These are phyloP conservation scores for Chaetoceros muelleri DNA, from an alignment of 108 stramenopile genomes.

Conservation along the genomic window DNA sequence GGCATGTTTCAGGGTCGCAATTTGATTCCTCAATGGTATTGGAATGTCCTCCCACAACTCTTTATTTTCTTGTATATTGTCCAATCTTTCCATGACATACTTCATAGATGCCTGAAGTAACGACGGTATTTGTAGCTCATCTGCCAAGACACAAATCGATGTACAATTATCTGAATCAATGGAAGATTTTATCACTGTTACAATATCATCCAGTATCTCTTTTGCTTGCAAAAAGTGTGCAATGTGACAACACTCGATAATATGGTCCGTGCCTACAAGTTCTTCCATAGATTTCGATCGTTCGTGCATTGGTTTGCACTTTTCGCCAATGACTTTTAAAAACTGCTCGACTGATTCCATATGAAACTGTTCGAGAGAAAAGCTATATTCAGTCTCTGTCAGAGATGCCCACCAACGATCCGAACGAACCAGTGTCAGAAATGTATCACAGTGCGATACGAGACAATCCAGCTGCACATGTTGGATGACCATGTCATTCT, in stretches of 20 bases:
- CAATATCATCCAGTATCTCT: background rate
- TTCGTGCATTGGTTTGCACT: too few species aligned
- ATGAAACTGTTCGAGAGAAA: background rate
- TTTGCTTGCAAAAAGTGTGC: background rate
- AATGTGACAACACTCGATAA: background rate
- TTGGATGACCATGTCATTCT: background rate
- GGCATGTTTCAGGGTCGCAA: conserved; percentile 31
- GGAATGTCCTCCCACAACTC: background rate
- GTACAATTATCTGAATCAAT: background rate
- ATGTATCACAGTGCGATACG: background rate
- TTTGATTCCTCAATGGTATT: conserved; percentile 2
- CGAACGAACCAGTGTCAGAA: background rate
- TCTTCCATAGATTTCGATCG: background rate
- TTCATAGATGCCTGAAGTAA: background rate
- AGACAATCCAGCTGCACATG: background rate
- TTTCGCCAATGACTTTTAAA: background rate
- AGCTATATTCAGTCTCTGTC: background rate
- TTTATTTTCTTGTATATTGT: background rate
- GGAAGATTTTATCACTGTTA: background rate
- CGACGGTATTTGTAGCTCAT: background rate
- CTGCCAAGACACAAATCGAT: background rate
- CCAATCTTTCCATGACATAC: background rate
- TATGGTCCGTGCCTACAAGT: background rate
- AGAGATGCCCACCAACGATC: too few species aligned
- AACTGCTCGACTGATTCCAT: background rate